Evolutionary conservation across 257 asterid genomes (phyloP).

Genomic region (Ligustrum vulgare): DNA sequence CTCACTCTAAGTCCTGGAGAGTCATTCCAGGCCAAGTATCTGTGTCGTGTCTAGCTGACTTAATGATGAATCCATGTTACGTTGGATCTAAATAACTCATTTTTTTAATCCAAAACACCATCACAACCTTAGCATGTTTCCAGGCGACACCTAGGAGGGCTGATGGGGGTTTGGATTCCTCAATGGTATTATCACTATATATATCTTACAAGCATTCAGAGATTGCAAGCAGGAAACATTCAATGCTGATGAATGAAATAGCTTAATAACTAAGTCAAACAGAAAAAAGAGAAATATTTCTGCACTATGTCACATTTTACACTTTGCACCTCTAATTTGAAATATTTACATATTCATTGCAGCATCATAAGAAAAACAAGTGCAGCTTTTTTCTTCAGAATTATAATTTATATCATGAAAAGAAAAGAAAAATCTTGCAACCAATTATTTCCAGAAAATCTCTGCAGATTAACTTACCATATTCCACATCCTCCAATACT

Average conservation of each 20-base stretch:
- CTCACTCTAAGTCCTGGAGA: background rate
- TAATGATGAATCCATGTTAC: background rate
- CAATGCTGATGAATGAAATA: background rate
- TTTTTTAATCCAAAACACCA: too few relatives aligned
- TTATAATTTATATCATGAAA: background rate
- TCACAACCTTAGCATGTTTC: too few relatives aligned
- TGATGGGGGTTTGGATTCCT: too few relatives aligned
- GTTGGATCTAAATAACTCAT: background rate
- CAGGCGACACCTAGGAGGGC: too few relatives aligned
- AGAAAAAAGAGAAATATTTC: background rate
- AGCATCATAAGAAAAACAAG: background rate
- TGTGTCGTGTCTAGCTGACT: background rate
- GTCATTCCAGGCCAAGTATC: background rate
- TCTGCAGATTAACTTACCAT: slow-evolving; percentile 56
- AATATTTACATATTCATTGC: background rate
- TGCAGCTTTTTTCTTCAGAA: background rate
- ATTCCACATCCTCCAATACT: slow-evolving; percentile 99
- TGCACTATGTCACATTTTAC: background rate
- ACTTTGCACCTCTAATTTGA: background rate
- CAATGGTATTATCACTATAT: too few relatives aligned
- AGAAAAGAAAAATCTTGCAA: background rate
- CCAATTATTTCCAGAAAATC: background rate
- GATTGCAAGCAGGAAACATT: background rate
- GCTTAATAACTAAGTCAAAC: background rate
- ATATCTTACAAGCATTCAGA: background rate